Evolutionary conservation across 2,329 filamentous ascomycete genomes (phyloP).

Genomic region (Chaetomiaceae sp.): DNA sequence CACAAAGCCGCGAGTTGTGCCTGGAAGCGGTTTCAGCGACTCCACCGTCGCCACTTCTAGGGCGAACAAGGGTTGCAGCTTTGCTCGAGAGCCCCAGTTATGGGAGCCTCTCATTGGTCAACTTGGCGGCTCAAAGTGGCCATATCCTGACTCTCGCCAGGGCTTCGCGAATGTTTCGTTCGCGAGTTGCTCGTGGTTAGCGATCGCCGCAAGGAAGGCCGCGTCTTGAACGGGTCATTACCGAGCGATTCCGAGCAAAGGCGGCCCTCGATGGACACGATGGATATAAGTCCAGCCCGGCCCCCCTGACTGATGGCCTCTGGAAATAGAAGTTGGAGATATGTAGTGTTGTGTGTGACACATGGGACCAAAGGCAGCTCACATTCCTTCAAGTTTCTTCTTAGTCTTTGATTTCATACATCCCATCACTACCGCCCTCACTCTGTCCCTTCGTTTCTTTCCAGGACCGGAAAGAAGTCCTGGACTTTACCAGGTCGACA

Average conservation of each 20-base stretch:
- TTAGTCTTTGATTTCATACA: background rate
- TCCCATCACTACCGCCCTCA: background rate
- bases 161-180: background rate
- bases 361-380: too few species aligned
- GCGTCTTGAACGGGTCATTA: background rate
- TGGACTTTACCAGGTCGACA: too few species aligned
- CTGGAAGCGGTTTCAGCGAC: slow-evolving; percentile 9
- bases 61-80: background rate
- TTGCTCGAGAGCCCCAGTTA: slow-evolving; percentile 2
- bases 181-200: slow-evolving; percentile 12
- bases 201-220: slow-evolving; percentile 13
- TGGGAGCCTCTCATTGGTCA: slow-evolving; percentile 12
- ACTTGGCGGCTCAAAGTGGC: background rate
- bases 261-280: background rate
- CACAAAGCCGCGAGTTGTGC: slow-evolving; percentile 2
- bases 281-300: slow-evolving; percentile 7
- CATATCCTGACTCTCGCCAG: background rate
- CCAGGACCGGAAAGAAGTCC: too few species aligned
- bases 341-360: background rate
- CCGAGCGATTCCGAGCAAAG: slow-evolving; percentile 16
- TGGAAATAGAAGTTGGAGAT: background rate
- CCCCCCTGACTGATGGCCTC: background rate
- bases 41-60: slow-evolving; percentile 17
- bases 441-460: too few species aligned
- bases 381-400: too few species aligned